Base-by-base conservation (phyloP, 352 stramenopile species). In the Phytophthora cactorum region DNA sequence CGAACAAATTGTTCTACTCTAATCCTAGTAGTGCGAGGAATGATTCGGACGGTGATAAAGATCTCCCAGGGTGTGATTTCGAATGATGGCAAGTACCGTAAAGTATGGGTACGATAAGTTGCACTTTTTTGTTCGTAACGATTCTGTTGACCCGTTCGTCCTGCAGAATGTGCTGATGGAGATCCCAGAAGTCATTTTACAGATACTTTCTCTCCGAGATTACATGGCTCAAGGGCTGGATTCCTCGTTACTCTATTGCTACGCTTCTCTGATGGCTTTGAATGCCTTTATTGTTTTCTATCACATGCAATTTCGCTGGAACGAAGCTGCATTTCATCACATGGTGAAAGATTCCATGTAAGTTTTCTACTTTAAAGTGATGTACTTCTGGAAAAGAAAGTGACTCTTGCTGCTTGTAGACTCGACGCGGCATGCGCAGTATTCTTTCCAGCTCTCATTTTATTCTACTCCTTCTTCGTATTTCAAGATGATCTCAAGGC, bases 341-440 rank as follows among this genome's bases (percentile, higher is more conserved):
- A 74, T 82, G 32, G 7, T 80, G 5, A 75, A 66, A 22, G 74
- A 84, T 49, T 75, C 77, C 3, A 59, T 82, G 74, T 83, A 75
- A 58, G 71, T 41, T 41, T 10, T 5, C 8, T 14, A 31, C 4
- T 5, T 45, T 9, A 44, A n/a, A 15, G 8, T 51, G 11, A 38
- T 38, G 32, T 12, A 38, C 32, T 38, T 22, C 22, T 22, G 22
- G 22, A 22, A 22, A 22, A 22, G 22, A 22, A 22, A 22, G 22
- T 22, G 22, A 17, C n/a, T 47, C n/a, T 27, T 47, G 14, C n/a
- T 41, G 5, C 32, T 28, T 52, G 10, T 10, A 80, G 75, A 29
- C 47, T 82, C 22, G 77, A 85, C 49, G 58, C 70, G 2, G 51
- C 59, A 1, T 85, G 80, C 46, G 74, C 65, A 14, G 64, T 85